Conservation (phyloP, 2,329 filamentous ascomycete genomes). For the Pseudocercospora vitis region DNA sequence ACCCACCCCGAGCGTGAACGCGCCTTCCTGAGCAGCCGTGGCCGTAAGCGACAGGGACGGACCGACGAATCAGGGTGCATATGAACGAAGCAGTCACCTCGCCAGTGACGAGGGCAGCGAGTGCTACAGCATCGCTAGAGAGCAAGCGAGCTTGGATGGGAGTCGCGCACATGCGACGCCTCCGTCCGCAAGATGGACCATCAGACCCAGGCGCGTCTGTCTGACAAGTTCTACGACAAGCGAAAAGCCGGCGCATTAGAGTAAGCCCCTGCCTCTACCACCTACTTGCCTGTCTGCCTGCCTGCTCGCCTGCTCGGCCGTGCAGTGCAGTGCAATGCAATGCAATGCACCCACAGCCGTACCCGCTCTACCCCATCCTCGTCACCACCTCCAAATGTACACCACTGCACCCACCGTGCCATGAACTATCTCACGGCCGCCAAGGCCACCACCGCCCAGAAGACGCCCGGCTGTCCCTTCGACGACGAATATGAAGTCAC, state of each 20-base stretch:
- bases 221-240: constrained; percentile 98
- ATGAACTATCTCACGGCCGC: constrained; percentile 9
- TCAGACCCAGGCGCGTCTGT: constrained; percentile 84
- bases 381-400: constrained; percentile 12
- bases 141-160: constrained; percentile 1
- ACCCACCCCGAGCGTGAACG: no score
- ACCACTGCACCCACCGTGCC: constrained; percentile 8
- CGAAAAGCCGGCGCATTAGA: constrained; percentile 94
- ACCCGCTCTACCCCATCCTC: constrained; percentile 15
- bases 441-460: constrained; percentile 2
- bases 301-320: no score
- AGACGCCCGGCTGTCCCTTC: constrained; percentile 17
- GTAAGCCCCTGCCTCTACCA: constrained; percentile 55
- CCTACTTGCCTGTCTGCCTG: not conserved
- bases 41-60: constrained; percentile 1
- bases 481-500: constrained; percentile 23
- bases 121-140: constrained; percentile 3
- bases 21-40: not conserved
- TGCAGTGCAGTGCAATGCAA: not conserved
- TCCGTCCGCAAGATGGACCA: constrained; percentile 67
- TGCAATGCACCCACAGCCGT: constrained; percentile 1
- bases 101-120: not conserved
- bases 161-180: not conserved
- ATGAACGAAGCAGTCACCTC: not conserved
- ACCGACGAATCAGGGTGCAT: not conserved